Evolutionary conservation across 495 filamentous ascomycete genomes (phyloP), one percentile per base, ranked within the genome.

Genomic region (Aspergillus carlsbadensis): DNA sequence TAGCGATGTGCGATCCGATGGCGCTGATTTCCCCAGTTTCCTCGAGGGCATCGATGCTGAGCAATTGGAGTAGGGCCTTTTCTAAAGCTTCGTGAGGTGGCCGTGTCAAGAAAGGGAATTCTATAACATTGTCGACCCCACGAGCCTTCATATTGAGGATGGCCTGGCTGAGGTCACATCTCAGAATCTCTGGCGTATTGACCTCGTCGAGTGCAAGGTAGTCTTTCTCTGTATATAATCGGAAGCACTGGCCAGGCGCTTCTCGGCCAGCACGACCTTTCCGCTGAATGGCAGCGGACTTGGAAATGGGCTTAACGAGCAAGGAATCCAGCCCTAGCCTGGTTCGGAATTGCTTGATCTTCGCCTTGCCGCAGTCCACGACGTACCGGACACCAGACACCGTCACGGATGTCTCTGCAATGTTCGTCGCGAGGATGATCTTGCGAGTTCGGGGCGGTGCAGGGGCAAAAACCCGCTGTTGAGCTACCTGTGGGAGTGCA

Each of bases 371-470:
- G 63, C 89, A 88, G 66, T 99, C 95, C 26, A 99, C 78, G 26
- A 99, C 95, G 63, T 84, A 90, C 2, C 91, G 84, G 4, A 99
- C 91, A 2, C 95, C 95, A 7, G 93, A 86, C 0, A 99, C 92
- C 0, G 95, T 99, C 51, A 99, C 87, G 1, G 95, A 99, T 0
- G 95, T 98, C 65, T 99, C 95, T 20, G 95, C 95, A 59, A 99
- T 97, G 69, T 99, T 99, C 13, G 95, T 99, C 0, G 92, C 83
- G 3, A 99, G 78, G 10, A 99, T 90, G 7, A 99, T 72, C 63
- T 98, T 99, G 36, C 95, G 82, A 0, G 88, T 96, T 17, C 78
- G 77, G 10, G 83, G 81, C 1, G 89, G 87, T 24, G 90, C 78
- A 6, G 87, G 89, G 21, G 84, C 77, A 65, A 99, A 99, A 21